These are phyloP conservation scores for Dendrocalamus latiflorus DNA, from an alignment of 202 grass and related monocot species.

Conservation along the genomic window DNA sequence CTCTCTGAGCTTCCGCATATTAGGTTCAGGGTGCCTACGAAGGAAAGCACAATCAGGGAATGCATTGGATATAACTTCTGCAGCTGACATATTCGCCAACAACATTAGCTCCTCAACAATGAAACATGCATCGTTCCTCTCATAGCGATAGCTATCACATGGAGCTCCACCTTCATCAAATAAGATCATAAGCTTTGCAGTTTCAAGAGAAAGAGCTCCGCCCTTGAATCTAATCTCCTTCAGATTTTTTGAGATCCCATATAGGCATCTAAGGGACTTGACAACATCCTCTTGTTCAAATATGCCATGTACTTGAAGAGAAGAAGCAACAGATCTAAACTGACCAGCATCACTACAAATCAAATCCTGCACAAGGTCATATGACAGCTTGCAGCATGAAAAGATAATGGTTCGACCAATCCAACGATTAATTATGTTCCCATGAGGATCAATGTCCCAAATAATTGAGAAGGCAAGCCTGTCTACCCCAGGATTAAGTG, in stretches of 20 bases:
- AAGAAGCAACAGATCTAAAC: conserved; percentile 32
- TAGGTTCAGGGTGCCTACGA: conserved; percentile 88
- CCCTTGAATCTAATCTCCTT: conserved; percentile 77
- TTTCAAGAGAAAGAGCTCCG: conserved; percentile 85
- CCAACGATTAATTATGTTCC: conserved; percentile 83
- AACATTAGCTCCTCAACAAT: conserved; percentile 96
- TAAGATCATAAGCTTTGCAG: conserved; percentile 70
- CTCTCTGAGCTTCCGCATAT: conserved; percentile 64
- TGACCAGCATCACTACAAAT: conserved; percentile 38
- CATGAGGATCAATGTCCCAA: conserved; percentile 79
- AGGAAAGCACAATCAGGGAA: conserved; percentile 87
- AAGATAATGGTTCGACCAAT: conserved; percentile 74
- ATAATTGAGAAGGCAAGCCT: conserved; percentile 88
- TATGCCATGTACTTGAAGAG: conserved; percentile 55
- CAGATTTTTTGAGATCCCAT: conserved; percentile 66
- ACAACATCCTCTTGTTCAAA: conserved; percentile 63
- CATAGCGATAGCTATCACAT: conserved; percentile 60
- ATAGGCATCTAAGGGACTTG: conserved; percentile 58
- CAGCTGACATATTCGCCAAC: conserved; percentile 86
- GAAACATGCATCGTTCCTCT: conserved; percentile 66
- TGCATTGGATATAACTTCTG: conserved; percentile 86
- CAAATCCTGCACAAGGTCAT: conserved; percentile 72
- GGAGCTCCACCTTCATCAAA: conserved; percentile 83
- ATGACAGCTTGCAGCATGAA: conserved; percentile 90
- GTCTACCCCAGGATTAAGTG: conserved; percentile 75